These are phyloP conservation scores for Coniochaeta sp. DNA, from an alignment of 2,329 filamentous ascomycete species.

Conservation along the genomic window DNA sequence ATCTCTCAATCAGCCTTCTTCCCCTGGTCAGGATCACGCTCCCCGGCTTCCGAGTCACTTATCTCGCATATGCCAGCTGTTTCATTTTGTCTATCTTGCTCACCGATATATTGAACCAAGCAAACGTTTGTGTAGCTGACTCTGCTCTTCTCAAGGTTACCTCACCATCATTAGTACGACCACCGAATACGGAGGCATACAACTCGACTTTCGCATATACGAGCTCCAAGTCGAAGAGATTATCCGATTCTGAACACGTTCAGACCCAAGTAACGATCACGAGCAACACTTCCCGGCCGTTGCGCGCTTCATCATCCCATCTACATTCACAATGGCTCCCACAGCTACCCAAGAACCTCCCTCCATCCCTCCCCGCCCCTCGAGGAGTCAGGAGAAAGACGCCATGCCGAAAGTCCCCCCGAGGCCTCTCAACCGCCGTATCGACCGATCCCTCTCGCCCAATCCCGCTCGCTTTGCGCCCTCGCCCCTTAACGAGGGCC, in stretches of 20 bases:
- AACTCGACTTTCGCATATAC: neutral
- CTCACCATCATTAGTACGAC: neutral
- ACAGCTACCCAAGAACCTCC: slow-evolving; percentile 40
- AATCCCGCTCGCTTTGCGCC: slow-evolving; percentile 72
- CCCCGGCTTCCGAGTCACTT: neutral
- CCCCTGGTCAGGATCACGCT: neutral
- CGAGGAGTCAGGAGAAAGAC: slow-evolving; percentile 40
- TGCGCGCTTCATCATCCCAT: neutral
- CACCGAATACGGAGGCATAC: neutral
- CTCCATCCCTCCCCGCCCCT: slow-evolving; percentile 50
- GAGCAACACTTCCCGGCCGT: neutral
- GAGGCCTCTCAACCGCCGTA: slow-evolving; percentile 61
- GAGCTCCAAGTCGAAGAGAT: neutral
- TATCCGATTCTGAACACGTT: too few species aligned
- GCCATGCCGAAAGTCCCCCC: slow-evolving; percentile 67
- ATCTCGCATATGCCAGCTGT: slow-evolving; percentile 3
- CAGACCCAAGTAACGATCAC: too few species aligned
- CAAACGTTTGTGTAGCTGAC: neutral
- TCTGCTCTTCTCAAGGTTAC: neutral
- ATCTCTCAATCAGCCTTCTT: neutral
- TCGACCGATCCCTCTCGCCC: slow-evolving; percentile 72
- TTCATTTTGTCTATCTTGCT: slow-evolving; percentile 3
- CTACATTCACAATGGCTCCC: slow-evolving; percentile 36
- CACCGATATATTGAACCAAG: slow-evolving; percentile 1
- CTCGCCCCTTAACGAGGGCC: slow-evolving; percentile 74